Conservation (phyloP, 2,329 filamentous ascomycete genomes). For the Calonectria multiphialidica region DNA sequence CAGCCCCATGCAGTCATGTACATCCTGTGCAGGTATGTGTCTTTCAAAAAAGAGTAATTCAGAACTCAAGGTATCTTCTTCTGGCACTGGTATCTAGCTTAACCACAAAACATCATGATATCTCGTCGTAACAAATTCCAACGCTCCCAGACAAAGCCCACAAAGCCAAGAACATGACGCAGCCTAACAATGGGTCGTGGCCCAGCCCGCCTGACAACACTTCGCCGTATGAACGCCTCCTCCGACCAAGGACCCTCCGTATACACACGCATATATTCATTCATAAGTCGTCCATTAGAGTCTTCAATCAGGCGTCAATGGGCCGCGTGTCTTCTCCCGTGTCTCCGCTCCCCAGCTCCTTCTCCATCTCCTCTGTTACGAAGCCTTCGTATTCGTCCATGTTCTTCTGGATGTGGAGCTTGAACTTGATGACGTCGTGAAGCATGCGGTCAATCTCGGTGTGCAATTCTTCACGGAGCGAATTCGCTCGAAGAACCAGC, state of each 20-base stretch:
- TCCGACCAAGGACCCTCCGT: conserved; percentile 7
- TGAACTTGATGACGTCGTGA: conserved; percentile 98
- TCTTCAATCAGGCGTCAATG: conserved; percentile 55
- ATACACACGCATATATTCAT: conserved; percentile 3
- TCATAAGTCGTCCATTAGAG: conserved; percentile 24
- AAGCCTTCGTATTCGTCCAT: conserved; percentile 96
- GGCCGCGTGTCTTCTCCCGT: conserved; percentile 64
- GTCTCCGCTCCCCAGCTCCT: conserved; percentile 78
- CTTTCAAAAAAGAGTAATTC: background rate
- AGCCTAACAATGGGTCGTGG: background rate
- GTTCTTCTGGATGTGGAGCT: conserved; percentile 93
- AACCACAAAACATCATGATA: conserved; percentile 13
- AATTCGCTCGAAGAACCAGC: conserved; percentile 83
- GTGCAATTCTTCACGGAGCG: conserved; percentile 95
- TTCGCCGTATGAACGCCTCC: conserved; percentile 6
- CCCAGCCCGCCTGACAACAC: conserved; percentile 3
- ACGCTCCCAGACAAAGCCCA: background rate
- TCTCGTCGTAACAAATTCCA: conserved; percentile 12
- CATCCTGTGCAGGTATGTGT: background rate
- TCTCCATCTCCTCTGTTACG: conserved; percentile 92
- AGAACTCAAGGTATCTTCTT: conserved; percentile 1
- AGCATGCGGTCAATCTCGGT: conserved; percentile 96
- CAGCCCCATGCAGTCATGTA: too few relatives aligned
- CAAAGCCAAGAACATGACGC: background rate
- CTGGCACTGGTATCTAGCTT: conserved; percentile 21